phyloP scores from a whole-genome alignment of 1,284 basidiomycete species.

The Malassezia brasiliensis region DNA sequence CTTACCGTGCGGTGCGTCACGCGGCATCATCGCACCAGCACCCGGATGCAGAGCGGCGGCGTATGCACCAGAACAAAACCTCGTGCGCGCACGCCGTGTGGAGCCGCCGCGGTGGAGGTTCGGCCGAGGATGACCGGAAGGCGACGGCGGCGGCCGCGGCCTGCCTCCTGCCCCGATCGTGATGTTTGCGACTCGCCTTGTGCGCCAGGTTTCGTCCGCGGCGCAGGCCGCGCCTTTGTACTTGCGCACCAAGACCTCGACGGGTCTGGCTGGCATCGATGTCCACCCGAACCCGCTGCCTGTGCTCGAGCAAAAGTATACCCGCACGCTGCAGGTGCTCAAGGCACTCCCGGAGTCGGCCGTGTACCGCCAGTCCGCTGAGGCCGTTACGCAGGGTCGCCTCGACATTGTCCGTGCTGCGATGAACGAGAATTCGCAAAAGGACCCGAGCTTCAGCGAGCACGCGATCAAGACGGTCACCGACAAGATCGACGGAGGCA shows the following conservation, averaged over 20 bases:
- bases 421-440: conserved; percentile 47
- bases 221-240: conserved; percentile 5
- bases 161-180: neutral
- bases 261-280: conserved; percentile 60
- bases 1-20: conserved; percentile 11
- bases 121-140: conserved; percentile 1
- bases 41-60: neutral
- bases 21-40: conserved; percentile 10
- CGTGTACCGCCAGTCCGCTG: conserved; percentile 81
- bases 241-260: conserved; percentile 51
- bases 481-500: conserved; percentile 45
- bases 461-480: conserved; percentile 61
- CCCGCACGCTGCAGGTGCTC: conserved; percentile 65
- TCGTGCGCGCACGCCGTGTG: neutral
- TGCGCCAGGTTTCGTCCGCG: conserved; percentile 12
- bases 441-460: conserved; percentile 50
- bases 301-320: conserved; percentile 65
- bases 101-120: conserved; percentile 2
- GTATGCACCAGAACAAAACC: neutral
- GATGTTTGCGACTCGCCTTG: conserved; percentile 17
- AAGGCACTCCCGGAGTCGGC: conserved; percentile 63
- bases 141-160: neutral
- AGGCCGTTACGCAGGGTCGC: conserved; percentile 74
- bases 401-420: conserved; percentile 58
- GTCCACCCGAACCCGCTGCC: conserved; percentile 69